A percentile compares a stretch with the other conserved stretches of the same genome.
phyloP scores from a whole-genome alignment of 768 basidiomycete genomes.

The Megacollybia marginata region DNA sequence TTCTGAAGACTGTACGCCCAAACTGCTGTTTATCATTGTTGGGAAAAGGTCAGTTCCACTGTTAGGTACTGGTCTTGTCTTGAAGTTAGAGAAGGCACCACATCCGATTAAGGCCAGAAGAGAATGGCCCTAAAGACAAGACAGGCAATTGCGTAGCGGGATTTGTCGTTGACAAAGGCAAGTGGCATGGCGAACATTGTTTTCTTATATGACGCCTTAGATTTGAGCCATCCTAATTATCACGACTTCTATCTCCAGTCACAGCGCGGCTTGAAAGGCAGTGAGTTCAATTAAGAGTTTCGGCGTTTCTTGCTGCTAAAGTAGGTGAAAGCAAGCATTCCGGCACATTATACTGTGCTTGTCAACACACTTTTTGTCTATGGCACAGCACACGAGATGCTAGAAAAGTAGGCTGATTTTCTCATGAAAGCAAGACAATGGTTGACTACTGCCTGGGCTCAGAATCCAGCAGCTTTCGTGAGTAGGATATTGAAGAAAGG shows the following conservation, averaged over 20 bases:
- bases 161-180: slow-evolving; percentile 47
- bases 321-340: slow-evolving; percentile 37
- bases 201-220: slow-evolving; percentile 18
- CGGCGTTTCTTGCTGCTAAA: background rate
- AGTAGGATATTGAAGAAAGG: too few species aligned
- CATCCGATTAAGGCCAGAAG: slow-evolving; percentile 48
- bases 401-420: slow-evolving; percentile 17
- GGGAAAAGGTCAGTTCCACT: slow-evolving; percentile 29
- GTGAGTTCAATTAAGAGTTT: slow-evolving; percentile 19
- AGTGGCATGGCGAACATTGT: background rate
- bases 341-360: slow-evolving; percentile 52
- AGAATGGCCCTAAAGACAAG: slow-evolving; percentile 29
- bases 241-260: slow-evolving; percentile 59
- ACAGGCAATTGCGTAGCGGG: slow-evolving; percentile 58
- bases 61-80: too few species aligned
- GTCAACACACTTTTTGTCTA: background rate
- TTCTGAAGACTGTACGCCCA: slow-evolving; percentile 14
- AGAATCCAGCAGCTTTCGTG: too few species aligned
- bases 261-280: slow-evolving; percentile 45
- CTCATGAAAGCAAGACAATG: background rate
- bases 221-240: slow-evolving; percentile 48
- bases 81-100: slow-evolving; percentile 20
- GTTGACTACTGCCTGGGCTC: too few species aligned
- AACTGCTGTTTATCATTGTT: slow-evolving; percentile 52
- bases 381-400: slow-evolving; percentile 18